Base-by-base conservation (phyloP, 805 yeast genomes). In the Lipomyces oligophaga region DNA sequence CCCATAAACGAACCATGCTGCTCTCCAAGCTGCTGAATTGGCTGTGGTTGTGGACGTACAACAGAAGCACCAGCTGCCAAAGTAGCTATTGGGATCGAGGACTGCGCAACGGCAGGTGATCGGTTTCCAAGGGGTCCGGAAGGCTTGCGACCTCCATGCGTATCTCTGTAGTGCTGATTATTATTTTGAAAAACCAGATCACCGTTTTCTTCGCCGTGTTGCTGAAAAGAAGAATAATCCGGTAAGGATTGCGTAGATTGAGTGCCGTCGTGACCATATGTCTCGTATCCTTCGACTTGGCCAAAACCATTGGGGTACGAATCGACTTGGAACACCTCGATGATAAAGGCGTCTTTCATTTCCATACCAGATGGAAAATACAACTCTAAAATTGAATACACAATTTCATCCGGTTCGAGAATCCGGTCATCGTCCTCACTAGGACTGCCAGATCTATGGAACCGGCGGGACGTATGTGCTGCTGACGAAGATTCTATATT, bases 341-440 rank as follows among this genome's bases (percentile, higher is more conserved):
- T 71, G 1, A 82, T 62, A 25, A 84, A 69, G 0, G 90, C 83
- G 40, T 82, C 86, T 15, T 68, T 66, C 73, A 81, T 75, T 2
- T 63, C 54, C 88, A 83, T 84, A 0, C 87, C 86, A n/a, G 68
- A 61, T 0, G 88, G 85, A 59, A 67, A 84, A 57, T 73, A 75
- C 18, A 67, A 67, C 48, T 83, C 88, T 6, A 85, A 55, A 0
- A 83, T 56, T 7, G 66, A 63, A 77, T 80, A 78, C 1, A 85
- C 77, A 16, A 68, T 63, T 40, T 73, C 75, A 59, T 84, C 90
- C 0, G 93, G 85, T 47, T 77, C 57, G 19, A 66, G 57, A 2
- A 54, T 44, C 51, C 66, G 19, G 44, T 43, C 53, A 5, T 43
- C 38, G 11, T 41, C 47, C 5, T 39, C 47, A 20, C 19, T 10